phyloP scores from a whole-genome alignment of 768 basidiomycete species.

The Suillus brevipes region DNA sequence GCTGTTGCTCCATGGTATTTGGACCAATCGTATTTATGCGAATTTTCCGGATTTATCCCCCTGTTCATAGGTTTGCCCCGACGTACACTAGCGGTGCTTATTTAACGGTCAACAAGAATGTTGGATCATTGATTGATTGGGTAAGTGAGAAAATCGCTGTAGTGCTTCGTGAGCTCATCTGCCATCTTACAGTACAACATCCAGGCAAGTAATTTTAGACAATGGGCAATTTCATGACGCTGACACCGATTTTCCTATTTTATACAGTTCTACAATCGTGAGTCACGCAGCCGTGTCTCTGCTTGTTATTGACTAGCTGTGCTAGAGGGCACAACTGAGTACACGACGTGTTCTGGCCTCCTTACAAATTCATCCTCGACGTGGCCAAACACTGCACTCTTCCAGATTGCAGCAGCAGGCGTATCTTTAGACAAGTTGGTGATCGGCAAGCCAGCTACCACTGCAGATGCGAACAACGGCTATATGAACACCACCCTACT shows the following conservation, averaged over 20 bases:
- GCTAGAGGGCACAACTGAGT: conserved; percentile 39
- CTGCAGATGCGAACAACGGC: conserved; percentile 53
- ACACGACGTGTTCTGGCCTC: conserved; percentile 40
- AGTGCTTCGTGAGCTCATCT: not conserved
- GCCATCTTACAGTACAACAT: conserved; percentile 15
- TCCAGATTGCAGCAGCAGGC: conserved; percentile 53
- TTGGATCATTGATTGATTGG: conserved; percentile 48
- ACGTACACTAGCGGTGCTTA: conserved; percentile 41
- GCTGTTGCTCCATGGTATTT: conserved; percentile 45
- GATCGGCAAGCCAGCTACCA: conserved; percentile 69
- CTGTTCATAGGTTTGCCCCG: conserved; percentile 34
- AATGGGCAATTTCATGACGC: not conserved
- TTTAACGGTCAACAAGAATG: conserved; percentile 36
- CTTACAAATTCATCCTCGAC: conserved; percentile 38
- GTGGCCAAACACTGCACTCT: conserved; percentile 46
- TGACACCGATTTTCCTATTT: not conserved
- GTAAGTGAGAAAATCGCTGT: conserved; percentile 20
- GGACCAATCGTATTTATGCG: not conserved
- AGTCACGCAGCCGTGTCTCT: conserved; percentile 11
- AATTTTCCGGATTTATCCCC: not conserved
- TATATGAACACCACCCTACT: conserved; percentile 58
- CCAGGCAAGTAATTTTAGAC: conserved; percentile 9
- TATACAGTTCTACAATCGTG: conserved; percentile 44
- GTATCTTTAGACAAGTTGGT: conserved; percentile 64
- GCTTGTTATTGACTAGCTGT: not conserved